Base-by-base conservation (phyloP, 768 basidiomycete species). In the Lentinula lateritia region DNA sequence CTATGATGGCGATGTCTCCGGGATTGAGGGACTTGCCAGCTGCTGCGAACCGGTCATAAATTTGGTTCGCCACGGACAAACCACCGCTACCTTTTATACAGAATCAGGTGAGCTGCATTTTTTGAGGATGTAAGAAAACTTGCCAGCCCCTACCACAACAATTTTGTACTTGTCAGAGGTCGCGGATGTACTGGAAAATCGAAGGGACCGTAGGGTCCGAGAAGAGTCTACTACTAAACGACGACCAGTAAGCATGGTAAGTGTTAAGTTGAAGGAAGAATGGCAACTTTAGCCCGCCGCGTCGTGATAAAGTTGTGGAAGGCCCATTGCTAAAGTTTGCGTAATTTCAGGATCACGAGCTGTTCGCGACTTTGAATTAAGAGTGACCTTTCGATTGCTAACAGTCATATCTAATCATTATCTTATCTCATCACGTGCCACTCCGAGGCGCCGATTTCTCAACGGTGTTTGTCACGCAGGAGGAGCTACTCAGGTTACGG, bases 91-190 rank as follows among this genome's bases (percentile, higher is more conserved):
- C 93, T 95, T 70, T 55, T 7, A 4, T 6, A 64, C 9, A 23
- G 28, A 36, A 13, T 45, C 10, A 50, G 20, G 23, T 46, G 42
- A 6, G 34, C 28, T 38, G 43, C 55, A 12, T 13, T 20, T 54
- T 5, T 5, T 45, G 42, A 28, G 32, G 28, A 58, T 48, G 10
- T n/a, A 39, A 36, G 35, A 38, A 52, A 60, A 61, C 83, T 66
- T 69, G 87, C 96, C 96, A 72, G 82, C 95, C 58, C 96, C 96
- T 20, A 98, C 78, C 45, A 98, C 85, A 32, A 98, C 75, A 38
- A 98, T 79, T 74, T 90, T 95, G 77, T 83, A 92, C 41, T 61
- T 90, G 65, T 82, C 76, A 64, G 76, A 78, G 18, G 74, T 70
- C 32, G 72, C 65, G 16, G 70, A 67, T 12, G 80, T 78, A 64